phyloP scores from a whole-genome alignment of 345 rosid species.

The Eucalyptus globulus region DNA sequence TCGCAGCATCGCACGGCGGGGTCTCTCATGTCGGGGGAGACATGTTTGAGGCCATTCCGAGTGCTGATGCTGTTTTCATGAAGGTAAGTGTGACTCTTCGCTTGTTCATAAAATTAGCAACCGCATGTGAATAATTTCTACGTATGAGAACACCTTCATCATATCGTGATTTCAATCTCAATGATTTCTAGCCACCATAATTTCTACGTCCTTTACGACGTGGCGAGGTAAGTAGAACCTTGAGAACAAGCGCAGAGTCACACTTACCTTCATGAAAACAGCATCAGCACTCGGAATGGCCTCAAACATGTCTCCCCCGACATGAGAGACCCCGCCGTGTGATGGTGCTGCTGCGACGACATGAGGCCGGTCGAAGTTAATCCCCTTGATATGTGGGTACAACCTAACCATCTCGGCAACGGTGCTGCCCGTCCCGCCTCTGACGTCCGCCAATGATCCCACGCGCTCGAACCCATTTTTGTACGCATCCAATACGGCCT shows the following conservation, averaged over 20 bases:
- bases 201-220: not conserved
- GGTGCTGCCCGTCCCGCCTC: not conserved
- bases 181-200: not conserved
- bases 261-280: not conserved
- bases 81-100: not conserved
- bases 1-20: not conserved
- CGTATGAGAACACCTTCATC: not conserved
- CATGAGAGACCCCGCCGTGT: not conserved
- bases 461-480: not conserved
- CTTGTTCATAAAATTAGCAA: too few relatives aligned
- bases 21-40: constrained; percentile 3
- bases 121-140: too few relatives aligned
- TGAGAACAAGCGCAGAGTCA: not conserved
- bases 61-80: constrained; percentile 4
- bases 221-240: too few relatives aligned
- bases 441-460: not conserved
- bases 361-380: constrained; percentile 8
- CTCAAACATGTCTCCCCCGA: constrained; percentile 6
- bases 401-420: not conserved
- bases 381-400: not conserved
- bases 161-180: not conserved
- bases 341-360: not conserved
- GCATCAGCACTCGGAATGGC: constrained; percentile 5
- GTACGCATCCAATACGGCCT: not conserved
- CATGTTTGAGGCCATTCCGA: constrained; percentile 2